Evolutionary conservation across 2,329 filamentous ascomycete species (phyloP).

Genomic region (Hypocreales sp.): DNA sequence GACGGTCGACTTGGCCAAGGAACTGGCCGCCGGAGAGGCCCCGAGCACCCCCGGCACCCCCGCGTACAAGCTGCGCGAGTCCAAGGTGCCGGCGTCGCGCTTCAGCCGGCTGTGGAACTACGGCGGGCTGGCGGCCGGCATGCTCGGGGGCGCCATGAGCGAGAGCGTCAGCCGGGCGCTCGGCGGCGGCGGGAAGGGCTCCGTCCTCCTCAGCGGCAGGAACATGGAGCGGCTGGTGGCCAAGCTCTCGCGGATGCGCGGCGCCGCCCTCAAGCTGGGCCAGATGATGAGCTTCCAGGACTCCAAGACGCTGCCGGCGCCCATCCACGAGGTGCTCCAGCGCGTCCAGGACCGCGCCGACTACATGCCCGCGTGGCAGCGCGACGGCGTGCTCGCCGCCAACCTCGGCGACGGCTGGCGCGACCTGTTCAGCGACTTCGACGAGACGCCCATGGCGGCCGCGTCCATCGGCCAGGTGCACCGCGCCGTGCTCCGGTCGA

Average conservation of each 20-base stretch:
- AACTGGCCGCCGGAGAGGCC: slow-evolving; percentile 6
- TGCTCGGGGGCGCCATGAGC: slow-evolving; percentile 82
- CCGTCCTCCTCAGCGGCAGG: slow-evolving; percentile 69
- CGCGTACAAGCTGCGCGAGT: slow-evolving; percentile 65
- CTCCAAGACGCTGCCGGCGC: slow-evolving; percentile 77
- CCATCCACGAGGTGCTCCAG: slow-evolving; percentile 80
- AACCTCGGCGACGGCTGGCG: slow-evolving; percentile 81
- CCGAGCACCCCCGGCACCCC: slow-evolving; percentile 5
- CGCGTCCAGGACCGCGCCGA: slow-evolving; percentile 92
- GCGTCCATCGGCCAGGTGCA: slow-evolving; percentile 97
- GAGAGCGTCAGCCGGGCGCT: slow-evolving; percentile 72
- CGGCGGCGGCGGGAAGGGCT: slow-evolving; percentile 52
- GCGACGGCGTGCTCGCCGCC: slow-evolving; percentile 62
- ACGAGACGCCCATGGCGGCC: slow-evolving; percentile 83
- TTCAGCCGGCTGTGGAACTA: slow-evolving; percentile 90
- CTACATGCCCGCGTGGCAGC: slow-evolving; percentile 93
- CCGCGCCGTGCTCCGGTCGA: slow-evolving; percentile 63
- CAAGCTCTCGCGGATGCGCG: slow-evolving; percentile 90
- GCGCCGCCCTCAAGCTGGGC: slow-evolving; percentile 89
- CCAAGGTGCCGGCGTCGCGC: slow-evolving; percentile 75
- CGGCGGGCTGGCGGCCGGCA: slow-evolving; percentile 78
- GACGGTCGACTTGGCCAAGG: slow-evolving; percentile 10
- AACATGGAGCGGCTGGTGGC: slow-evolving; percentile 91
- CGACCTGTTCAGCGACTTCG: slow-evolving; percentile 67
- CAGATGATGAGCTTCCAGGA: slow-evolving; percentile 99